Evolutionary conservation across 2,329 filamentous ascomycete species (phyloP).

Genomic region (Ophiocordyceps camponoti-saundersi): DNA sequence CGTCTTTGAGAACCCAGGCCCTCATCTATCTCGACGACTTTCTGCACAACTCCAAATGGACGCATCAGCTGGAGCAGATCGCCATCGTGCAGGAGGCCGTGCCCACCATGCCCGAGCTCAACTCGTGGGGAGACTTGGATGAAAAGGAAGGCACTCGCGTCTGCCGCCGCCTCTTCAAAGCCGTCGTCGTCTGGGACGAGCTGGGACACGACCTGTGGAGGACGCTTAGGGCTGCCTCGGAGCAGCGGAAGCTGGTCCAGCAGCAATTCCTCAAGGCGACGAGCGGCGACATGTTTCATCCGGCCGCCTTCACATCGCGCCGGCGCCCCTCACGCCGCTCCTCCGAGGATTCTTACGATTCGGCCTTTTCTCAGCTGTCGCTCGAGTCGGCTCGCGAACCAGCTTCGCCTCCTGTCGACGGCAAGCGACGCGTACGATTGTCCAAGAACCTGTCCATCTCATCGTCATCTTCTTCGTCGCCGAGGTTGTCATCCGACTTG

Average conservation of each 20-base stretch:
- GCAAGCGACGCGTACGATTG: not conserved
- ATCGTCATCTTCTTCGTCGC: not conserved
- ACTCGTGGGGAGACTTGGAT: constrained; percentile 14
- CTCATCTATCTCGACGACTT: constrained; percentile 15
- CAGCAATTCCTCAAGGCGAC: not conserved
- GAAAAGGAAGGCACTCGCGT: constrained; percentile 17
- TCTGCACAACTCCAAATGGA: constrained; percentile 12
- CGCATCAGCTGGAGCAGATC: constrained; percentile 15
- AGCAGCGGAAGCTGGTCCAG: constrained; percentile 4
- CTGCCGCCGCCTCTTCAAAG: constrained; percentile 19
- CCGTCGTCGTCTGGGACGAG: constrained; percentile 20
- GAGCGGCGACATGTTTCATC: not conserved
- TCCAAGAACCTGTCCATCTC: constrained; percentile 1
- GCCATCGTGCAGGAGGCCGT: constrained; percentile 16
- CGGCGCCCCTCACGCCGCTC: not conserved
- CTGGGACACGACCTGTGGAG: constrained; percentile 18
- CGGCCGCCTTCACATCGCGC: not conserved
- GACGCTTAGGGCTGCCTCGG: constrained; percentile 6
- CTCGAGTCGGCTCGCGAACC: not conserved
- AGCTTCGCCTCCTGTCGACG: not conserved
- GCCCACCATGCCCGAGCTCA: constrained; percentile 16
- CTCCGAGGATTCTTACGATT: constrained; percentile 1
- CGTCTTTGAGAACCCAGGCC: constrained; percentile 13
- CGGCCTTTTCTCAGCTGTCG: not conserved
- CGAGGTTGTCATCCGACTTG: not conserved